phyloP scores from a whole-genome alignment of 805 yeast genomes.

The Candida hispaniensis region DNA sequence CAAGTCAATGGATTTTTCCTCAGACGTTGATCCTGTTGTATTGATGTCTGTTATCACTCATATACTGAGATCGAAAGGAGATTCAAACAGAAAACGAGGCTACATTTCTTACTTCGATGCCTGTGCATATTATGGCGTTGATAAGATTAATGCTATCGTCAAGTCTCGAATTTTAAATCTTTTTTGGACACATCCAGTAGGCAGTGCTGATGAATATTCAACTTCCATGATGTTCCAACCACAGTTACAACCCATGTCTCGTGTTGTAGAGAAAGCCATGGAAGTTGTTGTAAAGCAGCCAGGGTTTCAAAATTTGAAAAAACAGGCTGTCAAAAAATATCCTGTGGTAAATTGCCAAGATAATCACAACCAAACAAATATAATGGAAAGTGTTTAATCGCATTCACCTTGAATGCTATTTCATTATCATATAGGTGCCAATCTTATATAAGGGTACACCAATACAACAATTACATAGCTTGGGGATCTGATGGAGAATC shows the following conservation, averaged over 20 bases:
- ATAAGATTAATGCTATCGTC: constrained; percentile 16
- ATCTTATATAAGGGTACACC: too few species aligned
- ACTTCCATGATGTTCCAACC: constrained; percentile 16
- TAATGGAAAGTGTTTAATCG: too few species aligned
- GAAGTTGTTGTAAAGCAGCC: constrained; percentile 15
- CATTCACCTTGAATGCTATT: too few species aligned
- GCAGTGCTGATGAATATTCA: constrained; percentile 13
- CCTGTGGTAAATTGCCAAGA: too few species aligned
- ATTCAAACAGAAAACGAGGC: constrained; percentile 3
- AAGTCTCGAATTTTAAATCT: constrained; percentile 16
- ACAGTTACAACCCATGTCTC: constrained; percentile 18
- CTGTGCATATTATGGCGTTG: constrained; percentile 16
- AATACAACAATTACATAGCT: too few species aligned
- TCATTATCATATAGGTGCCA: too few species aligned
- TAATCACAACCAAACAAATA: too few species aligned
- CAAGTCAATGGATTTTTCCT: constrained; percentile 10
- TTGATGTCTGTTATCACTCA: constrained; percentile 7
- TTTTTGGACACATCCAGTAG: constrained; percentile 18
- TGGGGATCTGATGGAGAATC: too few species aligned
- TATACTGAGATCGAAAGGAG: constrained; percentile 5
- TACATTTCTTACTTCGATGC: constrained; percentile 11
- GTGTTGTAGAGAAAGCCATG: constrained; percentile 19
- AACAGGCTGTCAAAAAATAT: too few species aligned
- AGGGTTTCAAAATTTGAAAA: constrained; percentile 2
- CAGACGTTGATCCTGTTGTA: constrained; percentile 11